Conservation (phyloP, 371 early-diverging fungal species). For the Zopfochytrium polystomum region DNA sequence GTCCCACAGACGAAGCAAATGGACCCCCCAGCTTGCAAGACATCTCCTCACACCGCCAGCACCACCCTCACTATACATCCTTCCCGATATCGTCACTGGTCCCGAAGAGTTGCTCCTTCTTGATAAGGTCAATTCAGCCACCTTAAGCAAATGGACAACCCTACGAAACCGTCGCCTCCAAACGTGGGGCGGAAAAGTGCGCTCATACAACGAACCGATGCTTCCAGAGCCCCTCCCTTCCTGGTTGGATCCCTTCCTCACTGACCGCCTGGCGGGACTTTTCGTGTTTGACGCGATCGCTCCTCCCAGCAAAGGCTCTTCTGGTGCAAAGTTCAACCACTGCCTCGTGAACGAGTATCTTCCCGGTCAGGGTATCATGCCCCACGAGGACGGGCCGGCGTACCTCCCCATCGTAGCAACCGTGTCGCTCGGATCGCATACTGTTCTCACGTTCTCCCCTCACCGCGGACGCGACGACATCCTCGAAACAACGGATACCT, state of each 20-base stretch:
- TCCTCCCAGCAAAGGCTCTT: neutral
- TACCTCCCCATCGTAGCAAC: slow-evolving; percentile 59
- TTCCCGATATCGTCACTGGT: slow-evolving; percentile 27
- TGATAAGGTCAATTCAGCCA: slow-evolving; percentile 44
- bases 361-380: slow-evolving; percentile 64
- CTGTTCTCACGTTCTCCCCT: slow-evolving; percentile 53
- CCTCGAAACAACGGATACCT: neutral
- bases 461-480: slow-evolving; percentile 5
- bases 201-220: too few relatives aligned
- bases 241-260: slow-evolving; percentile 42
- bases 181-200: slow-evolving; percentile 24
- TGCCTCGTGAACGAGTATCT: slow-evolving; percentile 57
- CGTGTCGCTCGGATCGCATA: slow-evolving; percentile 49
- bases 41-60: too few relatives aligned
- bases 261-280: slow-evolving; percentile 28
- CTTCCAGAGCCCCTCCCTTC: slow-evolving; percentile 34
- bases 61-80: too few relatives aligned
- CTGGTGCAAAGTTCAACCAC: slow-evolving; percentile 40
- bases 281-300: slow-evolving; percentile 22
- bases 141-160: slow-evolving; percentile 55
- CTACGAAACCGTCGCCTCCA: slow-evolving; percentile 35
- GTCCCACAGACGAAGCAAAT: too few relatives aligned
- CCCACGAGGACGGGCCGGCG: slow-evolving; percentile 61
- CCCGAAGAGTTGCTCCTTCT: slow-evolving; percentile 21
- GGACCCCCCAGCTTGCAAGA: too few relatives aligned